Conservation (phyloP, 176 grass and related monocot genomes). For the Triticum monococcum region DNA sequence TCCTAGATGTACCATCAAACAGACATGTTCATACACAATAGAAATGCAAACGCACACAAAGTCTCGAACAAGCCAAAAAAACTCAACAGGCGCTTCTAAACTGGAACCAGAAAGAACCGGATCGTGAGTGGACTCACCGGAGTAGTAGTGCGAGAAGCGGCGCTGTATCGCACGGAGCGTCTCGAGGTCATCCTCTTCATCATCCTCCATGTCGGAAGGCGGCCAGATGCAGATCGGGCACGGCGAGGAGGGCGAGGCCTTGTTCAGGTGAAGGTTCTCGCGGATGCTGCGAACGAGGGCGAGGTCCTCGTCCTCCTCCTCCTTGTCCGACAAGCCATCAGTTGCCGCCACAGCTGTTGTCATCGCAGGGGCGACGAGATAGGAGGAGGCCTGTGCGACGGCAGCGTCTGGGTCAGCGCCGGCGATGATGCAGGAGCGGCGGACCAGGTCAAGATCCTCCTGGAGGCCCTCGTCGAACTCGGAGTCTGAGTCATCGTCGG, state of each 20-base stretch:
- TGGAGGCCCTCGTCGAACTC: constrained; percentile 51
- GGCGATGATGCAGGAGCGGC: constrained; percentile 59
- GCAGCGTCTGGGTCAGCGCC: constrained; percentile 42
- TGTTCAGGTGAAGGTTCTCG: constrained; percentile 45
- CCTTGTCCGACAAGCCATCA: not conserved
- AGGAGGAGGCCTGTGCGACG: constrained; percentile 18
- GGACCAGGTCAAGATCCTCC: constrained; percentile 64
- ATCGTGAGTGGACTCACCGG: constrained; percentile 35
- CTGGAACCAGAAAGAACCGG: not conserved
- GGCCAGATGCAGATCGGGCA: constrained; percentile 38
- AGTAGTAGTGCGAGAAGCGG: constrained; percentile 68
- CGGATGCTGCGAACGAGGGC: constrained; percentile 54
- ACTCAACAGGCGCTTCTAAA: not conserved
- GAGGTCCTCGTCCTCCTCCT: constrained; percentile 35
- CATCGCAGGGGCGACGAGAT: not conserved
- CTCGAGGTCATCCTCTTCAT: constrained; percentile 69
- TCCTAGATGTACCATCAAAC: too few relatives aligned
- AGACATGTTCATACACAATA: too few relatives aligned
- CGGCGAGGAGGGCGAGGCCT: constrained; percentile 22
- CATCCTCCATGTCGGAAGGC: constrained; percentile 50
- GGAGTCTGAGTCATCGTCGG: constrained; percentile 41
- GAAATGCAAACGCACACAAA: too few relatives aligned
- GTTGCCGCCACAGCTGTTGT: not conserved
- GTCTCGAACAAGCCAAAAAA: too few relatives aligned
- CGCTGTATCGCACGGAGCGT: constrained; percentile 81